Evolutionary conservation across 139 green algal genomes (phyloP), one percentile per base, ranked within the genome.

Genomic region (Chlorella sp.): DNA sequence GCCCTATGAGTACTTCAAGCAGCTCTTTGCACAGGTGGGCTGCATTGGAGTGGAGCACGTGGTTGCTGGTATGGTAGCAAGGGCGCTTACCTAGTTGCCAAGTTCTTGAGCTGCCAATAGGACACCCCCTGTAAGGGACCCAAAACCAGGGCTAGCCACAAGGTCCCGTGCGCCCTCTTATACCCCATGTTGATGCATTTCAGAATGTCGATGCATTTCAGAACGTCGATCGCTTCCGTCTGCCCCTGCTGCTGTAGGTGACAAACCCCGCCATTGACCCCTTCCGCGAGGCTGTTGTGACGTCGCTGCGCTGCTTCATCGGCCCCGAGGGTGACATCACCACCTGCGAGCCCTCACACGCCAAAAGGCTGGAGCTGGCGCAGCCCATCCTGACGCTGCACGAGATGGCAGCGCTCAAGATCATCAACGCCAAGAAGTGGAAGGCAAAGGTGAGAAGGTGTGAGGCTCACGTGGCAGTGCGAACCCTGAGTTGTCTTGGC

Each of bases 1-100:
- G 77, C 78, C 90, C n/a, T 93, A 85, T 66, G 94, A 98, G 81
- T 98, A 98, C 85, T 97, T 98, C 85, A 98, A 98, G 86, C 91
- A 98, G 89, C 83, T 97, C 1, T 98, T 98, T 73, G 94, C 94
- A 22, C 93, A 97, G 89, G 87, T 89, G 59, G 24, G 69, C n/a
- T n/a, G n/a, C n/a, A n/a, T n/a, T n/a, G n/a, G n/a, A n/a, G n/a
- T n/a, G n/a, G n/a, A n/a, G n/a, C n/a, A n/a, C n/a, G n/a, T n/a
- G n/a, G n/a, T n/a, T n/a, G n/a, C n/a, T n/a, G n/a, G n/a, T n/a
- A n/a, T n/a, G n/a, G n/a, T n/a, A n/a, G n/a, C n/a, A n/a, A n/a
- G n/a, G n/a, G n/a, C n/a, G n/a, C n/a, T n/a, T n/a, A n/a, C n/a
- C n/a, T n/a, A n/a, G n/a, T n/a, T n/a, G n/a, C n/a, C n/a, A n/a